Evolutionary conservation across 306 rosid genomes (phyloP).

Genomic region (Herpetospermum pedunculosum): DNA sequence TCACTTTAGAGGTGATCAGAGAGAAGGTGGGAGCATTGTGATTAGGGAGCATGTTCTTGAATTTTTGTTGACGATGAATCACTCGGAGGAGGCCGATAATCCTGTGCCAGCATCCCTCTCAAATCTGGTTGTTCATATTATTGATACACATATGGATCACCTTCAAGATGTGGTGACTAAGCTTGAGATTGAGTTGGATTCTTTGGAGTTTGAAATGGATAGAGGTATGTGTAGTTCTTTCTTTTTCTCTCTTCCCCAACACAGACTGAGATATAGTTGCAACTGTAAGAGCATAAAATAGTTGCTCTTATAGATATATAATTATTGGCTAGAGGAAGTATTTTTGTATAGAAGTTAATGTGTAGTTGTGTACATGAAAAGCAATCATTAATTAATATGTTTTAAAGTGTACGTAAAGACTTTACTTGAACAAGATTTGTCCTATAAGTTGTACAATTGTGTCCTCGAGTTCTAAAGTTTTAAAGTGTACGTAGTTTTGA

Average conservation of each 20-base stretch:
- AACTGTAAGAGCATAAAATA: background rate
- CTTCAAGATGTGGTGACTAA: conserved; percentile 86
- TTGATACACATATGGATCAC: conserved; percentile 91
- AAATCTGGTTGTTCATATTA: conserved; percentile 73
- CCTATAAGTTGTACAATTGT: too few species aligned
- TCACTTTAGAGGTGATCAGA: conserved; percentile 31
- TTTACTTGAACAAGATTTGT: too few species aligned
- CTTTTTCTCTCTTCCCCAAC: background rate
- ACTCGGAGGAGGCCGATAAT: conserved; percentile 94
- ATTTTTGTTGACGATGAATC: conserved; percentile 87
- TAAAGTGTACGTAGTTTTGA: background rate
- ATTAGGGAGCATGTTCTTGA: conserved; percentile 94
- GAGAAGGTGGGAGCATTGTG: conserved; percentile 47
- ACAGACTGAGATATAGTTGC: background rate
- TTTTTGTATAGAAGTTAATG: background rate
- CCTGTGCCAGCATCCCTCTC: conserved; percentile 82
- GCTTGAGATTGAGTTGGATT: conserved; percentile 88
- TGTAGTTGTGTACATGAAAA: background rate
- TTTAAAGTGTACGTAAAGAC: too few species aligned
- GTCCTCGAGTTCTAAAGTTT: too few species aligned
- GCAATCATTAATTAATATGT: too few species aligned
- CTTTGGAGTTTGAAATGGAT: conserved; percentile 80
- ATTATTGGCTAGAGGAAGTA: background rate
- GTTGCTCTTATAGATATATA: background rate
- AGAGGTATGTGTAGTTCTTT: conserved; percentile 36